Conservation (phyloP, 192 early-diverging fungal genomes). For the Pilobolus umbonatus region DNA sequence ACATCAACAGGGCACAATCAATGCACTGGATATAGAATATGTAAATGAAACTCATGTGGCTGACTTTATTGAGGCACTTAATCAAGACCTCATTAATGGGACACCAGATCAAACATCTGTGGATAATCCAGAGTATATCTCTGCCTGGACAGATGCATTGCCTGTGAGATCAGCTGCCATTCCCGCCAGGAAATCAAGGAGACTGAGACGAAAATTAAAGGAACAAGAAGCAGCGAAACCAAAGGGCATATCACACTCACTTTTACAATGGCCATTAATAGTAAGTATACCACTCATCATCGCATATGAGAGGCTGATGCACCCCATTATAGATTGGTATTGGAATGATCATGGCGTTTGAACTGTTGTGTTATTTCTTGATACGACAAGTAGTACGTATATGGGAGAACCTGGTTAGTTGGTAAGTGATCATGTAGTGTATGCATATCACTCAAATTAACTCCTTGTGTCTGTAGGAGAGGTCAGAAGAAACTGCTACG, state of each 20-base stretch:
- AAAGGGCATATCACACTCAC: conserved; percentile 38
- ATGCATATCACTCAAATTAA: not conserved
- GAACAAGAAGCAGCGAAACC: conserved; percentile 23
- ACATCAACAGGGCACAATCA: no score
- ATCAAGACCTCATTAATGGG: conserved; percentile 33
- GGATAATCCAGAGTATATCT: conserved; percentile 44
- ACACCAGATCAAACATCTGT: conserved; percentile 10
- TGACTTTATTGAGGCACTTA: conserved; percentile 41
- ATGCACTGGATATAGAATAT: conserved; percentile 18
- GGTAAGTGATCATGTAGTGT: conserved; percentile 32
- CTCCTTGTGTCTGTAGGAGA: conserved; percentile 33
- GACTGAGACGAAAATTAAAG: conserved; percentile 8
- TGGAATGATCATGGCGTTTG: conserved; percentile 52
- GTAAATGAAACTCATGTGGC: conserved; percentile 46
- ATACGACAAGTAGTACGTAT: conserved; percentile 56
- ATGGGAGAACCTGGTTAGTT: conserved; percentile 62
- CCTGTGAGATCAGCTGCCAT: conserved; percentile 33
- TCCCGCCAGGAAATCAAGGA: conserved; percentile 19
- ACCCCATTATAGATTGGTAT: conserved; percentile 39
- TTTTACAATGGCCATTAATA: conserved; percentile 51
- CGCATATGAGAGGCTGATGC: not conserved
- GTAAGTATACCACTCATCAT: conserved; percentile 26
- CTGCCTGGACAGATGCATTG: conserved; percentile 47
- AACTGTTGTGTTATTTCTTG: conserved; percentile 53
- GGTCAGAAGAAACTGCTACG: conserved; percentile 48